phyloP scores from a whole-genome alignment of 176 grass and related monocot species.

The Triticum turgidum region DNA sequence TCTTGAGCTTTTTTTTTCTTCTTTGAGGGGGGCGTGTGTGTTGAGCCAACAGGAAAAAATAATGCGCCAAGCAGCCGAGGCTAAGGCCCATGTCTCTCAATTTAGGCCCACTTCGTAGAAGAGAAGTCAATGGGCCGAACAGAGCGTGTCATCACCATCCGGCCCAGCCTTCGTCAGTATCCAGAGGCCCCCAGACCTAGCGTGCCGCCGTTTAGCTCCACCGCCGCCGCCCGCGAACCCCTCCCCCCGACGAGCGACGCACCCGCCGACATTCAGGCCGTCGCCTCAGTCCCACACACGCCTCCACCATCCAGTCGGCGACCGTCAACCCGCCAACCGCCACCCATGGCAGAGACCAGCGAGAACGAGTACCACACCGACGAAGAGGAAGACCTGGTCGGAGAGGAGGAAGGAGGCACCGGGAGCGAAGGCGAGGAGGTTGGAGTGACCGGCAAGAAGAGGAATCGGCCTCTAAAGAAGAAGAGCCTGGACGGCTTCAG shows the following conservation, averaged over 20 bases:
- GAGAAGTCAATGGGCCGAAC: neutral
- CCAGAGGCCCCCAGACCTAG: no score
- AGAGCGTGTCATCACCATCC: no score
- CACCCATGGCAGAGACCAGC: slow-evolving; percentile 20
- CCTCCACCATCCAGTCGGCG: neutral
- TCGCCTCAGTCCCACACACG: neutral
- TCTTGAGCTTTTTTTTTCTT: no score
- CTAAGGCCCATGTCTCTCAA: neutral
- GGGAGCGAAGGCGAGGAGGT: slow-evolving; percentile 28
- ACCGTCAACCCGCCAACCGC: neutral
- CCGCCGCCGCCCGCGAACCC: neutral
- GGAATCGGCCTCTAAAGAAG: slow-evolving; percentile 29
- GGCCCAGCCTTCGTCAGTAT: no score
- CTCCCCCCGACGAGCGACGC: neutral
- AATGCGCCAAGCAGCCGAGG: neutral
- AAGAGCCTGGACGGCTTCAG: slow-evolving; percentile 23
- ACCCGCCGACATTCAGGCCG: neutral
- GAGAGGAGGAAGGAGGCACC: neutral
- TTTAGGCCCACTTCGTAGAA: neutral
- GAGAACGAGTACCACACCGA: slow-evolving; percentile 26
- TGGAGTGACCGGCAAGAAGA: neutral
- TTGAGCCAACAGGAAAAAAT: neutral
- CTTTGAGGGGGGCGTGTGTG: no score
- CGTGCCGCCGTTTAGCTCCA: neutral
- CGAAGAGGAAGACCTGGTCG: slow-evolving; percentile 16